Evolutionary conservation across 257 asterid species (phyloP), one percentile per base, ranked within the genome.

Genomic region (Eucommia ulmoides): DNA sequence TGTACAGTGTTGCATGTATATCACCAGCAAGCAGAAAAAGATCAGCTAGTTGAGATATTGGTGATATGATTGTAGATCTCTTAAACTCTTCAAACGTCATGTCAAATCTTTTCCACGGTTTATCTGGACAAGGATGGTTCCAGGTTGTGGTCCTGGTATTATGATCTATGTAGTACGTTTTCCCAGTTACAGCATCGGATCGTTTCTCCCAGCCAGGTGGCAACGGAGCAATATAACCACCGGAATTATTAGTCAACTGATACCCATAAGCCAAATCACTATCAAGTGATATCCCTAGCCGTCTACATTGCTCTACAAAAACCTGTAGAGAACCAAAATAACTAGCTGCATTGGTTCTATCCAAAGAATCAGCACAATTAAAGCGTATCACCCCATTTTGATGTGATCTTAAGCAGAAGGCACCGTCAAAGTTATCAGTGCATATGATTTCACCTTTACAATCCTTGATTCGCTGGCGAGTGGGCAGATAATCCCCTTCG

Each of bases 151-250:
- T 89, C 78, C 86, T 78, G 26, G 98, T 89, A 66, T 89, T 85
- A 74, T 89, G 98, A 77, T 89, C 98, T 68, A 89, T 89, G 70
- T 44, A 89, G 70, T 85, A 89, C 52, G 96, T 49, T 71, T 86
- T 89, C 58, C 96, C 94, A 21, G 96, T 86, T 53, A 85, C 98
- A 33, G 88, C 92, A 75, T 89, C 98, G 63, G 92, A 64, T 24
- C 93, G 69, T 75, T 85, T 85, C 71, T 89, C 98, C 98, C 98
- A 89, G 52, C 98, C 98, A 60, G 96, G 94, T 52, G 98, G 98
- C 79, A 89, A 67, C 26, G 98, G 98, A 51, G 94, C 98, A 60
- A 74, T 83, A 72, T 82, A 82, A 51, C 87, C 95, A 55, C 79
- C 77, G 70, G 56, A 41, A 65, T 68, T 74, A 57, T 81, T 75